A percentile compares a stretch with the other conserved stretches of the same genome.
phyloP scores from a whole-genome alignment of 768 basidiomycete species.

The Suillus lakei region DNA sequence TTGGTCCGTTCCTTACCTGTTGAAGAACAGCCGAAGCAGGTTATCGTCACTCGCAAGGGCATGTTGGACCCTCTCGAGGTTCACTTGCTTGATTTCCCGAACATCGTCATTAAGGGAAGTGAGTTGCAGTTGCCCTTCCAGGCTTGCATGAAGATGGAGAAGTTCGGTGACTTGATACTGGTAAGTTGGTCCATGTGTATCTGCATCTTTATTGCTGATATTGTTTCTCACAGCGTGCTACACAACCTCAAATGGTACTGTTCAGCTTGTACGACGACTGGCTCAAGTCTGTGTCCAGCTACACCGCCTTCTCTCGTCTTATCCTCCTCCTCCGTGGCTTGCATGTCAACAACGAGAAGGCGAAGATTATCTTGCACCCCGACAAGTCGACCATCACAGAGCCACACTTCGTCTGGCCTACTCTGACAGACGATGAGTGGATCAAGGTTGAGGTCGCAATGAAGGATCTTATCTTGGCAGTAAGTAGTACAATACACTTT shows the following conservation, averaged over 20 bases:
- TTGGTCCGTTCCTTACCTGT: constrained; percentile 97
- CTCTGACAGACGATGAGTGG: constrained; percentile 93
- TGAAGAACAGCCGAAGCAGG: constrained; percentile 99
- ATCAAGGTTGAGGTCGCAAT: constrained; percentile 99
- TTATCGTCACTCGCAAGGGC: constrained; percentile 99
- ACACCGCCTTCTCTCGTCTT: constrained; percentile 97
- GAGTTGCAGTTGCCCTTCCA: constrained; percentile 99
- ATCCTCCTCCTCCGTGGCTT: constrained; percentile 96
- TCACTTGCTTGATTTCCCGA: constrained; percentile 98
- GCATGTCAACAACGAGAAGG: constrained; percentile 99
- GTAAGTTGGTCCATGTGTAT: constrained; percentile 40
- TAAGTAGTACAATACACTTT: constrained; percentile 37
- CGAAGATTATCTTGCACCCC: constrained; percentile 96
- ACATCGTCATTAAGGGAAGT: constrained; percentile 99
- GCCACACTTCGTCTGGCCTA: constrained; percentile 98
- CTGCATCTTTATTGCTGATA: constrained; percentile 1
- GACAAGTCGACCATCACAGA: constrained; percentile 98
- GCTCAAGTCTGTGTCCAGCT: constrained; percentile 98
- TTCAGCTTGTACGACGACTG: constrained; percentile 99
- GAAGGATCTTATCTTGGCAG: constrained; percentile 94
- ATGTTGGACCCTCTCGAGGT: constrained; percentile 99
- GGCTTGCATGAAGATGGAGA: constrained; percentile 99
- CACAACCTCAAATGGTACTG: constrained; percentile 98
- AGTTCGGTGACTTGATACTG: constrained; percentile 97
- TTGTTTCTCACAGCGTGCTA: constrained; percentile 67